Base-by-base conservation (phyloP, 148 eudicot species). In the Dysphania ambrosioides region DNA sequence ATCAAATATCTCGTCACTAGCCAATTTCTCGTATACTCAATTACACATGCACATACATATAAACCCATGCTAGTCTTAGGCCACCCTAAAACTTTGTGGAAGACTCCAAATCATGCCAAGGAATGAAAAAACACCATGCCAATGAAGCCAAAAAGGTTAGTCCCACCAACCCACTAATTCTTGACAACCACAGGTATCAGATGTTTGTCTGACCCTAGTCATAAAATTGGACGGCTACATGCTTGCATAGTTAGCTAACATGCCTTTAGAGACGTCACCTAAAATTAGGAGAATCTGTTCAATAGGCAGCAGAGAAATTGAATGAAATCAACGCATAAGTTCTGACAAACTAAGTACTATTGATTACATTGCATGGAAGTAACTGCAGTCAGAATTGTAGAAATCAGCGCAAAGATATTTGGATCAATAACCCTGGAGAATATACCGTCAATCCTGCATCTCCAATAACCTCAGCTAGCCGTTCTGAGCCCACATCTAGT, bases 391-490 rank as follows among this genome's bases (percentile, higher is more conserved):
- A 31, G 63, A 68, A 15, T 8, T n/a, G 15, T 59, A 6, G 27
- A 13, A 34, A 62, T 42, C 35, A 66, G 56, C 63, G n/a, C 3
- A 5, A 44, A 34, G 32, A 66, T 24, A 53, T 60, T 35, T 56
- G 29, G 61, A 42, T 9, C 16, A 32, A 61, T 5, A 55, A 60
- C 47, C 29, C 41, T 42, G 23, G 34, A 56, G 16, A 47, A 41
- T 44, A 51, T 88, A 86, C 96, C 27, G 85, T 88, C 72, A 86
- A 84, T 68, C 92, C 91, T 65, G 93, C 93, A 89, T 93, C 92
- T 32, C 89, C 90, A 66, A 93, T 83, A 60, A 93, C 74, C 27
- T 87, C 91, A 26, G 98, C 98, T 81, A 93, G 79, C 66, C 79
- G 82, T 82, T 90, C 88, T 16, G 98, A 93, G 56, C 79, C 70